Evolutionary conservation across 805 yeast species (phyloP).

Genomic region (Barnettozyma vustinii): DNA sequence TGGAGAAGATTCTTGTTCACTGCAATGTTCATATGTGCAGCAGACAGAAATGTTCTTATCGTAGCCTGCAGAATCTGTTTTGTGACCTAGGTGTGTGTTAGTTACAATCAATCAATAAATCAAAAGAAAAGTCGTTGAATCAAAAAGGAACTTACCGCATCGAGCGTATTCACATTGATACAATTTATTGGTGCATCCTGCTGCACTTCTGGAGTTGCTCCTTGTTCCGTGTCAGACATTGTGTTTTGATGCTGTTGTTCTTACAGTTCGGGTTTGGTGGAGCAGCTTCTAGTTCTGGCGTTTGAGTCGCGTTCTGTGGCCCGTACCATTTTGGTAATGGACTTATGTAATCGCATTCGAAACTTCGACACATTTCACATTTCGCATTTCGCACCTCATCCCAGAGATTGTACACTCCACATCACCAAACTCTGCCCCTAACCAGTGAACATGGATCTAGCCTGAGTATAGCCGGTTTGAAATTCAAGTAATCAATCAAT

Average conservation of each 20-base stretch:
- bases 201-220: background rate
- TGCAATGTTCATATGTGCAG: constrained; percentile 10
- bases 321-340: background rate
- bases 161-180: background rate
- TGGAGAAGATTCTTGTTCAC: constrained; percentile 11
- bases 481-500: no score
- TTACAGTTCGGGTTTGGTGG: background rate
- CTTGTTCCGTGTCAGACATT: background rate
- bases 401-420: no score
- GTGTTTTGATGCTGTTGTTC: background rate
- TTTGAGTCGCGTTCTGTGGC: background rate
- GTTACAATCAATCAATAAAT: background rate
- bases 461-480: no score
- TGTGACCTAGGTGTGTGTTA: background rate
- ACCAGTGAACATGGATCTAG: no score
- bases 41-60: constrained; percentile 10
- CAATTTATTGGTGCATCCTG: background rate
- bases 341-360: no score
- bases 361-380: no score
- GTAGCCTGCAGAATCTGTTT: constrained; percentile 5
- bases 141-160: background rate
- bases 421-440: no score
- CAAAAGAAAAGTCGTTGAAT: no score
- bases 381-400: no score
- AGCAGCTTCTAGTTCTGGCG: background rate